A percentile compares a stretch with the other conserved stretches of the same genome.
phyloP scores from a whole-genome alignment of 2,329 filamentous ascomycete genomes.

The Decorospora gaudefroyi region DNA sequence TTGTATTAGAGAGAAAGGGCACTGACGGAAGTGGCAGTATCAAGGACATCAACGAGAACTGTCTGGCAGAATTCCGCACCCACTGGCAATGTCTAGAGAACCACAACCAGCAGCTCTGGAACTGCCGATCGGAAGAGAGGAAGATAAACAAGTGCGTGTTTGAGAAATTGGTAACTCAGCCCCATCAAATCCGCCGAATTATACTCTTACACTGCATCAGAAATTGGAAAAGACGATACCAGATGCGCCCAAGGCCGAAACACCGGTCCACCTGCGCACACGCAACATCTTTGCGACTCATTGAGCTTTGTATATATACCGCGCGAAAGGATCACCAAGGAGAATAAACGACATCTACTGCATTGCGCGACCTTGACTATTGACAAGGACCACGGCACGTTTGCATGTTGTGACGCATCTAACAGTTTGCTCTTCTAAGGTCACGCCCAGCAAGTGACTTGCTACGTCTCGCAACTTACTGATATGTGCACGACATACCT shows the following conservation, averaged over 20 bases:
- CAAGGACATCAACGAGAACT: conserved; percentile 94
- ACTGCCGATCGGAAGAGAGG: conserved; percentile 87
- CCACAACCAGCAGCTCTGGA: conserved; percentile 97
- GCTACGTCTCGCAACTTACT: not conserved
- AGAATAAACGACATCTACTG: conserved; percentile 24
- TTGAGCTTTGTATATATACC: conserved; percentile 42
- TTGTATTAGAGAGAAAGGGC: not conserved
- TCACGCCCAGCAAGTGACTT: conserved; percentile 5
- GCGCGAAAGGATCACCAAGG: conserved; percentile 18
- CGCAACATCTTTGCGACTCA: conserved; percentile 50
- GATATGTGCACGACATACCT: not conserved
- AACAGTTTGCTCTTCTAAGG: conserved; percentile 4
- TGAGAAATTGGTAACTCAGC: conserved; percentile 77
- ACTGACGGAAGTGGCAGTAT: conserved; percentile 61
- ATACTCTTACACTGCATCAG: conserved; percentile 32
- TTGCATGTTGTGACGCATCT: conserved; percentile 20
- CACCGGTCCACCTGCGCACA: conserved; percentile 55
- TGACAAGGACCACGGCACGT: conserved; percentile 8
- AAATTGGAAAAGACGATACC: conserved; percentile 59
- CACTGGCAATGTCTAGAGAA: conserved; percentile 97
- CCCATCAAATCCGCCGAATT: too few species aligned
- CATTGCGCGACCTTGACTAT: conserved; percentile 5
- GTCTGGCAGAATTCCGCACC: conserved; percentile 83
- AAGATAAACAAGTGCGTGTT: conserved; percentile 94
- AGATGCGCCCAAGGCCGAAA: conserved; percentile 55